These are phyloP conservation scores for Aspergillus luchuensis DNA, from an alignment of 2,329 filamentous ascomycete genomes.

Conservation along the genomic window DNA sequence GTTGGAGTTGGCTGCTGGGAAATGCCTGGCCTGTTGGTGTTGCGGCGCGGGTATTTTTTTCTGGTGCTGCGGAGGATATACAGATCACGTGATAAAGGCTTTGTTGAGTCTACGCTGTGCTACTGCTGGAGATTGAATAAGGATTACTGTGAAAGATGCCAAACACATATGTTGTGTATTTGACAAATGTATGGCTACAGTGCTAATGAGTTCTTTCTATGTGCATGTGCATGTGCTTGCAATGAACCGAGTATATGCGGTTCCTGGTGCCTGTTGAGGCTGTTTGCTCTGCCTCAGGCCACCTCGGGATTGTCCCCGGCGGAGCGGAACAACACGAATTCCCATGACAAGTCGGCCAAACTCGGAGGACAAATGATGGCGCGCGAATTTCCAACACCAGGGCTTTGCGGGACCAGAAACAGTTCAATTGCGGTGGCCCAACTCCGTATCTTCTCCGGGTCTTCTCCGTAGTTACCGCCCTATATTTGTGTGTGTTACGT, in stretches of 20 bases:
- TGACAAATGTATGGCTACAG: too few relatives aligned
- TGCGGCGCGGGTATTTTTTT: neutral
- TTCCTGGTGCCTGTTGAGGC: neutral
- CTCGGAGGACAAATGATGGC: conserved; percentile 18
- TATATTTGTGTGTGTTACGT: neutral
- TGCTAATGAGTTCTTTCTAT: too few relatives aligned
- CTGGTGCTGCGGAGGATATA: neutral
- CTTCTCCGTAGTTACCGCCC: neutral
- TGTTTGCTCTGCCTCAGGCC: conserved; percentile 17
- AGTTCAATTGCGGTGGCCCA: conserved; percentile 7
- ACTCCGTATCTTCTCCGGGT: conserved; percentile 2
- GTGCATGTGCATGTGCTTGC: neutral
- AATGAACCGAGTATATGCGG: neutral
- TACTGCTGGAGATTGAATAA: neutral
- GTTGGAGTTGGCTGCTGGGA: neutral
- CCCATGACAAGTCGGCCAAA: conserved; percentile 7
- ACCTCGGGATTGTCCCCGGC: conserved; percentile 15
- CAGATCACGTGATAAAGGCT: neutral
- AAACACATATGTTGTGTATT: too few relatives aligned
- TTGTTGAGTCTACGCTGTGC: neutral
- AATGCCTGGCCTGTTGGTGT: neutral
- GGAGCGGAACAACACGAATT: conserved; percentile 15
- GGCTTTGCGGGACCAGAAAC: conserved; percentile 1
- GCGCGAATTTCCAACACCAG: conserved; percentile 12
- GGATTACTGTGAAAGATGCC: neutral